Evolutionary conservation across 192 early-diverging fungal species (phyloP), one percentile per base, ranked within the genome.

Genomic region (Backusella tuberculispora): DNA sequence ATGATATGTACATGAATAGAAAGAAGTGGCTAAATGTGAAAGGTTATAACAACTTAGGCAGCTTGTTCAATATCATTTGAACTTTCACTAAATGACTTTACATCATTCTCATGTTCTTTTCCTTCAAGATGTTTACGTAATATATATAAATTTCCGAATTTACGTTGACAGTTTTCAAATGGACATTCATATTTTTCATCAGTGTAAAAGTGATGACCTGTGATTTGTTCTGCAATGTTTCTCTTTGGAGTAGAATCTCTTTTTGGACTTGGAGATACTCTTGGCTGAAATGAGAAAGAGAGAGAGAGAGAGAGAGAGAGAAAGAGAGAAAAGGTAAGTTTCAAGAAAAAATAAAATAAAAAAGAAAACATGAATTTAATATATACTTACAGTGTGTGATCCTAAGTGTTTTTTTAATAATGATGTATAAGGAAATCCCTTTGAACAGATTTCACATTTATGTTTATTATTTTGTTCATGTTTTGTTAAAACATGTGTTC

Each of bases 401-500:
- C 6, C 7, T 47, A 9, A 7, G 34, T 69, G 68, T 34, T 42
- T 69, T 10, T 69, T 42, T 15, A 47, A 13, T 34, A 69, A 26
- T 26, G 68, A 69, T 15, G 43, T 69, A 29, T 47, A 69, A 13
- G 68, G 68, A 34, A 69, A 69, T 13, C 68, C 68, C 26, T 69
- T 69, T 45, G 19, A 9, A 44, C 68, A 69, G 8, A 47, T n/a
- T 2, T n/a, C 45, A 21, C 68, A 69, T 24, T 45, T 69, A 26
- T 43, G 44, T 4, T 45, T 40, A 26, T n/a, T 46, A 14, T 29
- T 45, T 9, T 47, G 42, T 47, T 69, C 44, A 46, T 69, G 68
- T 15, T 24, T 42, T 34, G 24, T 45, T 26, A 15, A 21, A 5
- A 69, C 26, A 37, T 69, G 68, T 0, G 42, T 69, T 69, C 24